Conservation (phyloP, 257 asterid species). For the Solanum appendiculatum region DNA sequence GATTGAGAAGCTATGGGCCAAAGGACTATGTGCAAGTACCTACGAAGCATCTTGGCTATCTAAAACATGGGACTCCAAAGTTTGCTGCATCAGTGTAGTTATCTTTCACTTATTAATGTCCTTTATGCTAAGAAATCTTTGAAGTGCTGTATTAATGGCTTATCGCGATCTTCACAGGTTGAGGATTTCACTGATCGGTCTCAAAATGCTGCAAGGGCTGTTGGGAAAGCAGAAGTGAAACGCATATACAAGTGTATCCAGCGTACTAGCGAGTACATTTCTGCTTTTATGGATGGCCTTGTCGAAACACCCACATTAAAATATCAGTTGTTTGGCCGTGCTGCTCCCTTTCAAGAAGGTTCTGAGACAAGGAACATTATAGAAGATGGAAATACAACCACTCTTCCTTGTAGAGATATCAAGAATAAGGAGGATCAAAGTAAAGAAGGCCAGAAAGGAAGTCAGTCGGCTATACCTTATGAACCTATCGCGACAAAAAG, state of each 20-base stretch:
- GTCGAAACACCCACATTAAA: conserved; percentile 29
- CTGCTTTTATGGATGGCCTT: conserved; percentile 51
- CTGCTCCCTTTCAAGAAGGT: conserved; percentile 8
- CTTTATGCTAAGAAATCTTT: background rate
- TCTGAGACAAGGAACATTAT: background rate
- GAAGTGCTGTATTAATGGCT: background rate
- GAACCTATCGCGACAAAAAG: background rate
- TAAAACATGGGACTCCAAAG: conserved; percentile 75
- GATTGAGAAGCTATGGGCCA: conserved; percentile 75
- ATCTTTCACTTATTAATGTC: background rate
- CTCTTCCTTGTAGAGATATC: background rate
- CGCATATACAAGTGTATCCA: conserved; percentile 57
- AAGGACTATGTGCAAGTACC: conserved; percentile 79
- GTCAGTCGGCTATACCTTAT: background rate
- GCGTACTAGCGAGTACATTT: conserved; percentile 24
- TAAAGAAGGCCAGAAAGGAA: background rate
- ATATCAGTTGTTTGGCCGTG: conserved; percentile 50
- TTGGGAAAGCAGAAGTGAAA: conserved; percentile 52
- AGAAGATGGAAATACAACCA: background rate
- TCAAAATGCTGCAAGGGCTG: conserved; percentile 85
- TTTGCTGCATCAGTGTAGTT: conserved; percentile 60
- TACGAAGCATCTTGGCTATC: conserved; percentile 69
- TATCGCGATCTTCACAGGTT: conserved; percentile 35
- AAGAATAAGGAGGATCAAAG: background rate
- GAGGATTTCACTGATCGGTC: conserved; percentile 79